Base-by-base conservation (phyloP, 179 eudicot species). In the Actinidia arguta region DNA sequence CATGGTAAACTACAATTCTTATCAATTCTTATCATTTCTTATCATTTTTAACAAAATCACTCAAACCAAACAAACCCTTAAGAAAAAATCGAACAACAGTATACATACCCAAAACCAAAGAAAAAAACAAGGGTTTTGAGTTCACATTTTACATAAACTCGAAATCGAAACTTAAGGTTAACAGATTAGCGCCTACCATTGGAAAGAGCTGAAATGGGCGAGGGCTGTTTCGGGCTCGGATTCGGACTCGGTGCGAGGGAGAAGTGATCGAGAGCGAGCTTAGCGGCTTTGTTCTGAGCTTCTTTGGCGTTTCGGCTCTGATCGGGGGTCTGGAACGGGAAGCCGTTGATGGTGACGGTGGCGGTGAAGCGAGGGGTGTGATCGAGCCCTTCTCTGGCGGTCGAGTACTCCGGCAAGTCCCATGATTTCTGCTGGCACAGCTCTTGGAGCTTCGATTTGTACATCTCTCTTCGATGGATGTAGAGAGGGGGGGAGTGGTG, bases 311-410 rank as follows among this genome's bases (percentile, higher is more conserved):
- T 70, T 48, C 67, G 59, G 80, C 82, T 85, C 27, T 51, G 69
- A 16, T 61, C 72, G 42, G 59, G 1, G 20, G 86, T 59, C 54
- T 79, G 39, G 52, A 89, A 89, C 10, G 68, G 22, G 71, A 24
- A 13, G 75, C 85, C 84, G 10, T 83, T 81, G 17, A 87, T 80
- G 67, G 55, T 58, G 20, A 89, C 88, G 14, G 86, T 85, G 13
- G 87, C 83, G 1, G 18, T 76, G 88, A 86, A 89, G 1, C 80
- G 73, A n/a, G 89, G 75, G 64, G 11, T 31, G 81, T 89, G 91
- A 47, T 85, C 89, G 1, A 63, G 80, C n/a, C 91, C 91, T 10
- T 63, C 83, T 62, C 61, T 85, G n/a, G 52, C 6, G 12, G 67
- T 27, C 4, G 79, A 25, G 79, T 85, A 89, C 18, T 47, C 82